A percentile compares a stretch with the other conserved stretches of the same genome.
Conservation (phyloP, 106 monocot genomes). For the Alisma plantagoaquatica region DNA sequence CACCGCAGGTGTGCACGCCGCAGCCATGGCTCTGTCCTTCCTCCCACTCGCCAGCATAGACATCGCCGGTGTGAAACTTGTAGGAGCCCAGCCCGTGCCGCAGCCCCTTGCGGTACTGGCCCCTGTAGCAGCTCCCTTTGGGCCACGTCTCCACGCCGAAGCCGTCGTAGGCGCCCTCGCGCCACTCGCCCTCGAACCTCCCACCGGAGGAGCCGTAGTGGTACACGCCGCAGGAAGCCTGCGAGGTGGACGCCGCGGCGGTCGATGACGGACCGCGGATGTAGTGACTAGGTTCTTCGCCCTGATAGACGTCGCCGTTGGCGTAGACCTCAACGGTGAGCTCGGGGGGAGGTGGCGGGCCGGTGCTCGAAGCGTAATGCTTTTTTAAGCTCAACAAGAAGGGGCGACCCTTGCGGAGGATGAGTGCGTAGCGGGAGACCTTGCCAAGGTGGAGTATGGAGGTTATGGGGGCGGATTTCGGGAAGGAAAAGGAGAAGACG, state of each 20-base stretch:
- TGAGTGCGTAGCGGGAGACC: neutral
- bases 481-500: too few relatives aligned
- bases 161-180: conserved; percentile 48
- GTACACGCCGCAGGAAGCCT: too few relatives aligned
- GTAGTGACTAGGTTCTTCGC: conserved; percentile 38
- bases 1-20: conserved; percentile 37
- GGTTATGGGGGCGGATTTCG: conserved; percentile 28
- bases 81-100: conserved; percentile 47
- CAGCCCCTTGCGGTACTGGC: conserved; percentile 31
- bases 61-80: conserved; percentile 41
- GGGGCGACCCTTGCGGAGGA: conserved; percentile 18
- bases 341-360: conserved; percentile 24
- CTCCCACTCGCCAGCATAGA: conserved; percentile 49
- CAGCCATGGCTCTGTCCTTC: conserved; percentile 45
- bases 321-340: conserved; percentile 22
- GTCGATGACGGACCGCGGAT: conserved; percentile 25
- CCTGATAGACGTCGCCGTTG: conserved; percentile 42
- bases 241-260: conserved; percentile 25
- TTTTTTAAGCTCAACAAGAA: conserved; percentile 54
- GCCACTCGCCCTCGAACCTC: conserved; percentile 61
- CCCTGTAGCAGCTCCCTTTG: conserved; percentile 38
- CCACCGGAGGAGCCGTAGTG: too few relatives aligned
- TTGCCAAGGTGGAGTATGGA: conserved; percentile 25
- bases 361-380: conserved; percentile 1
- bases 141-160: conserved; percentile 50